A percentile compares a stretch with the other conserved stretches of the same genome.
These are phyloP conservation scores for Fagus sylvatica DNA, from an alignment of 306 rosid species.

Conservation along the genomic window DNA sequence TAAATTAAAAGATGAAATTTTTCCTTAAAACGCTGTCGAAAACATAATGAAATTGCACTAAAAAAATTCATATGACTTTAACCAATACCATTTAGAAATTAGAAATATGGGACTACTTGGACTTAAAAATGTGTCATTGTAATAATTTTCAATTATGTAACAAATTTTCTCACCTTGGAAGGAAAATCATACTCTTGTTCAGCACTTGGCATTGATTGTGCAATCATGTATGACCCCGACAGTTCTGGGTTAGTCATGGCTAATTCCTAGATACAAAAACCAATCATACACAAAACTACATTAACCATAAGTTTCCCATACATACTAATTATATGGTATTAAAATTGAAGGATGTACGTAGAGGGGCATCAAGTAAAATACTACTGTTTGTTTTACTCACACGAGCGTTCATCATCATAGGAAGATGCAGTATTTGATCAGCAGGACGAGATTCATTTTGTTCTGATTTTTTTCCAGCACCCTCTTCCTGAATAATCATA, in stretches of 20 bases:
- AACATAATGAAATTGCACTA: too few relatives aligned
- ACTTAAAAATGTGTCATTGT: too few relatives aligned
- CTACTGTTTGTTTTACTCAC: slow-evolving; percentile 3
- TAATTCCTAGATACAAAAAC: neutral
- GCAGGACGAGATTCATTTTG: neutral
- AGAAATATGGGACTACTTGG: too few relatives aligned
- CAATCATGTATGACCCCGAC: slow-evolving; percentile 2
- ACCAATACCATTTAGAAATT: too few relatives aligned
- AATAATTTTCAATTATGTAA: neutral
- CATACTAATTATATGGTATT: too few relatives aligned
- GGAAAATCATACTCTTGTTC: neutral
- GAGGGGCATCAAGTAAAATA: neutral
- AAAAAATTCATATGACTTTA: too few relatives aligned
- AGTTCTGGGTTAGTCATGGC: neutral
- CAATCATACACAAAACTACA: too few relatives aligned
- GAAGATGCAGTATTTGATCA: neutral
- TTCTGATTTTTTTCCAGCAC: neutral
- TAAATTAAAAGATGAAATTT: too few relatives aligned
- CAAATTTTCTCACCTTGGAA: neutral
- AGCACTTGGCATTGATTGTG: slow-evolving; percentile 1
- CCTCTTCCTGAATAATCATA: slow-evolving; percentile 4
- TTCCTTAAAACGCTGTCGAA: too few relatives aligned
- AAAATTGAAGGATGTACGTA: too few relatives aligned
- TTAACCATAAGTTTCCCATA: too few relatives aligned
- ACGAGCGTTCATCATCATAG: neutral